phyloP scores from a whole-genome alignment of 331 rosid species.

The Acacia pycnantha region DNA sequence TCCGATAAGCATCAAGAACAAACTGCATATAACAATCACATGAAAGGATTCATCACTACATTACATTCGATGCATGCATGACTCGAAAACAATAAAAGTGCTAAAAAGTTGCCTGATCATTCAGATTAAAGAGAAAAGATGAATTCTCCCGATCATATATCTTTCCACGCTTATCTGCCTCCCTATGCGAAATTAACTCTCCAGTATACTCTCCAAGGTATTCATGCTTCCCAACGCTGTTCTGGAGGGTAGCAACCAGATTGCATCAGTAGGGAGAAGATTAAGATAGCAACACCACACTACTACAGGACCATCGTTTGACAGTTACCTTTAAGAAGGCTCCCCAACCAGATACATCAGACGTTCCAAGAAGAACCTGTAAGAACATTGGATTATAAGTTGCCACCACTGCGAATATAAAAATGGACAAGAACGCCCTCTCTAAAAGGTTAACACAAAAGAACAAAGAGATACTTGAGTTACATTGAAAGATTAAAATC shows the following conservation, averaged over 20 bases:
- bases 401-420: slow-evolving; percentile 7
- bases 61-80: not conserved
- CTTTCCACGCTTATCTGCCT: slow-evolving; percentile 99
- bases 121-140: slow-evolving; percentile 95
- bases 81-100: not conserved
- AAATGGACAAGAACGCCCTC: not conserved
- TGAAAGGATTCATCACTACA: not conserved
- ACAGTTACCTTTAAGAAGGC: slow-evolving; percentile 85
- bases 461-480: not conserved
- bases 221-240: slow-evolving; percentile 93
- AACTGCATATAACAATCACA: slow-evolving; percentile 55
- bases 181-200: slow-evolving; percentile 92
- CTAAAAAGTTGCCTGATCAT: slow-evolving; percentile 79
- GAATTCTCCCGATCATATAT: slow-evolving; percentile 99
- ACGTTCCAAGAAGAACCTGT: slow-evolving; percentile 96
- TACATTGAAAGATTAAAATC: slow-evolving; percentile 11
- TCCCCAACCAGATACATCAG: slow-evolving; percentile 99
- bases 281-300: not conserved
- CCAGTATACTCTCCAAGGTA: slow-evolving; percentile 99
- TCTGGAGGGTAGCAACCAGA: slow-evolving; percentile 53
- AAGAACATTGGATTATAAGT: slow-evolving; percentile 27
- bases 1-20: slow-evolving; percentile 96
- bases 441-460: not conserved
- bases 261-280: slow-evolving; percentile 34
- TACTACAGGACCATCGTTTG: slow-evolving; percentile 15